Percentiles rank a stretch among this genome's conserved stretches.
Conservation (phyloP, 805 yeast genomes). For the Kodamaea kaohsiungensis region DNA sequence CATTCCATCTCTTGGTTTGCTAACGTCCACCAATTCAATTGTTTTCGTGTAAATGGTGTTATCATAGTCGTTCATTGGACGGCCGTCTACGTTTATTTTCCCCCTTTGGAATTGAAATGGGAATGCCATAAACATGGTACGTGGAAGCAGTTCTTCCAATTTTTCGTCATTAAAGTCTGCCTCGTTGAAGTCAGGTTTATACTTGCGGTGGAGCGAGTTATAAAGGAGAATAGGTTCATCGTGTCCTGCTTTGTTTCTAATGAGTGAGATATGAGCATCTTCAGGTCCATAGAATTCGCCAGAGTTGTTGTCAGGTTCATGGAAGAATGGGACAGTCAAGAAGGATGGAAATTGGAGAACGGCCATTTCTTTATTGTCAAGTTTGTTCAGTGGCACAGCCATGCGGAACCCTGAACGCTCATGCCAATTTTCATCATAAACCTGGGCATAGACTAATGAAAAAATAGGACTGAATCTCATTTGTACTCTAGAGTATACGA, state of each 20-base stretch:
- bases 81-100: conserved; percentile 27
- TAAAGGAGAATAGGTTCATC: conserved; percentile 50
- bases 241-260: conserved; percentile 31
- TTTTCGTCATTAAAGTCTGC: conserved; percentile 1
- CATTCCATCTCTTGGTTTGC: conserved; percentile 9
- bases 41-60: conserved; percentile 21
- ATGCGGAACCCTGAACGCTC: conserved; percentile 21
- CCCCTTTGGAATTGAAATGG: conserved; percentile 38
- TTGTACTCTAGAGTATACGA: conserved; percentile 27
- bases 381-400: conserved; percentile 24
- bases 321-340: conserved; percentile 31
- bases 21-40: conserved; percentile 19
- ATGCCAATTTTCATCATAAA: conserved; percentile 25
- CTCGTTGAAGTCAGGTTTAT: conserved; percentile 9
- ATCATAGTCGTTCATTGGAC: conserved; percentile 10
- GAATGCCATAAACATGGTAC: conserved; percentile 34
- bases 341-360: conserved; percentile 25
- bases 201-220: conserved; percentile 31
- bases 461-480: conserved; percentile 26
- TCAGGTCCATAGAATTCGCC: conserved; percentile 46
- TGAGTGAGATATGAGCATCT: conserved; percentile 47
- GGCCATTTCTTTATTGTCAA: not conserved
- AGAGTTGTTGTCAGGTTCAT: conserved; percentile 22
- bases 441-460: conserved; percentile 25
- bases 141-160: conserved; percentile 9